Evolutionary conservation across 305 asterid species (phyloP).

Genomic region (Striga hermonthica): DNA sequence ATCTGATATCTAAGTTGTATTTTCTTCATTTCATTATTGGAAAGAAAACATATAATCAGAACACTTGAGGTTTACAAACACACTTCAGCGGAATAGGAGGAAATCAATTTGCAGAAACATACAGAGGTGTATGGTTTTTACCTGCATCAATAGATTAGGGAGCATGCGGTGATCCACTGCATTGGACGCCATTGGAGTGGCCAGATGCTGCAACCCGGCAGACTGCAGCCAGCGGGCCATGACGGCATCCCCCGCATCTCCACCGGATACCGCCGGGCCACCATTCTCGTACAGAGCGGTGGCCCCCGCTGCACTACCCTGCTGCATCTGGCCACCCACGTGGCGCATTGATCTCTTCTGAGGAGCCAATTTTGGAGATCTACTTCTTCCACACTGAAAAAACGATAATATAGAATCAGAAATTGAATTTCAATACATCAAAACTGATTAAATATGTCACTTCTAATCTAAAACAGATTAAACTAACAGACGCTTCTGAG

Average conservation of each 20-base stretch:
- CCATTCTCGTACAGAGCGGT: constrained; percentile 92
- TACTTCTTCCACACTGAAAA: constrained; percentile 44
- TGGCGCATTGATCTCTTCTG: constrained; percentile 96
- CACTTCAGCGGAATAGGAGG: background rate
- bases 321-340: constrained; percentile 99
- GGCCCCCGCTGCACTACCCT: constrained; percentile 82
- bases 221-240: constrained; percentile 99
- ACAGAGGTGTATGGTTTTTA: constrained; percentile 24
- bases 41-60: background rate
- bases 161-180: constrained; percentile 71
- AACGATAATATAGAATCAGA: background rate
- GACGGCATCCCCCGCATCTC: constrained; percentile 91
- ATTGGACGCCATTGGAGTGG: constrained; percentile 81
- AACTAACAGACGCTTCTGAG: background rate
- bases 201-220: constrained; percentile 99
- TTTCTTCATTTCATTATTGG: background rate
- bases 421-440: background rate
- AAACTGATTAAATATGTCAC: background rate
- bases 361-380: constrained; percentile 96
- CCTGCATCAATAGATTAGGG: constrained; percentile 92
- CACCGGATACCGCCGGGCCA: constrained; percentile 67
- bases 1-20: background rate
- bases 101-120: background rate
- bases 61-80: background rate
- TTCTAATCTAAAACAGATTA: constrained; percentile 3